These are phyloP conservation scores for Sequoia sempervirens DNA, from an alignment of 75 land plant genomes.

Conservation along the genomic window DNA sequence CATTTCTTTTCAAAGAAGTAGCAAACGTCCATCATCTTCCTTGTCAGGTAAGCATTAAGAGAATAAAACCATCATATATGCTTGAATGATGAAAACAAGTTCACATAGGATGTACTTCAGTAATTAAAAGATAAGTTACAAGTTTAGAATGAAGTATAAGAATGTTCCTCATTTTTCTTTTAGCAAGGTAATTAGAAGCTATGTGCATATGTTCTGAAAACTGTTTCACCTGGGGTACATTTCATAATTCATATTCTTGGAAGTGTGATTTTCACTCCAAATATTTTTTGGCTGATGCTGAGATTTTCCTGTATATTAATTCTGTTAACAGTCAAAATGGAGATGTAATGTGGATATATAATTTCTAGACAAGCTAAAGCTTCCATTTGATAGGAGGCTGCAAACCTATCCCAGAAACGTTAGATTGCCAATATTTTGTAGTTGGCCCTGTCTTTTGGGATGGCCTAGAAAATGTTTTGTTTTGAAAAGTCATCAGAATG, in stretches of 20 bases:
- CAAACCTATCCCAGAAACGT: not conserved
- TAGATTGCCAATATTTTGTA: not conserved
- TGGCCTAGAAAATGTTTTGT: not conserved
- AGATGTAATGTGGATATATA: not conserved
- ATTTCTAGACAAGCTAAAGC: not conserved
- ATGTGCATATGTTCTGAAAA: not conserved
- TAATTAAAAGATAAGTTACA: not conserved
- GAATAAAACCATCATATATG: not conserved
- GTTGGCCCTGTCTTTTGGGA: not conserved
- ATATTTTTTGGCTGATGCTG: not conserved
- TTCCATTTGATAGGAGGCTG: not conserved
- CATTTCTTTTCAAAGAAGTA: slow-evolving; percentile 94
- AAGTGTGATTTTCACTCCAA: not conserved
- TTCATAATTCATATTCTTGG: not conserved
- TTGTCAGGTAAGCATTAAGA: slow-evolving; percentile 62
- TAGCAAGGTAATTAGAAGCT: not conserved
- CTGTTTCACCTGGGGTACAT: not conserved
- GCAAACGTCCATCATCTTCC: slow-evolving; percentile 73
- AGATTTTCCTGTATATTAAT: not conserved
- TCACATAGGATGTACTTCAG: not conserved
- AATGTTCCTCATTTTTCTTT: not conserved
- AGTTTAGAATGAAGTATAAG: not conserved
- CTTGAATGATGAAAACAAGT: not conserved
- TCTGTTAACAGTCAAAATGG: not conserved
- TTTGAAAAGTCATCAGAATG: not conserved